These are phyloP conservation scores for Medicago truncatula DNA, from an alignment of 306 rosid species.

Conservation along the genomic window MtrunA17r5.0-ANR NC_053043.1:39569001-39569500, in stretches of 20 bases:
- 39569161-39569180: too few relatives aligned
- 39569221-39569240: neutral
- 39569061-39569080: too few relatives aligned
- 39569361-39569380: neutral
- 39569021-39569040: too few relatives aligned
- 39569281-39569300: neutral
- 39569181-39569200: too few relatives aligned
- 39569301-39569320: conserved; percentile 21
- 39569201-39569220: too few relatives aligned
- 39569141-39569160: too few relatives aligned
- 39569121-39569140: too few relatives aligned
- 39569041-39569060: too few relatives aligned
- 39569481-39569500: conserved; percentile 15
- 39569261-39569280: conserved; percentile 19
- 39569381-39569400: neutral
- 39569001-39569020: too few relatives aligned
- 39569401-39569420: conserved; percentile 1
- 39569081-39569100: too few relatives aligned
- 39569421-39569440: neutral
- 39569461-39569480: neutral
- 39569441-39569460: too few relatives aligned
- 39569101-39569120: too few relatives aligned
- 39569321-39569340: neutral
- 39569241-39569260: conserved; percentile 7
- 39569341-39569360: neutral